phyloP scores from a whole-genome alignment of 805 yeast genomes.

The Debaryomyces castellii region DNA sequence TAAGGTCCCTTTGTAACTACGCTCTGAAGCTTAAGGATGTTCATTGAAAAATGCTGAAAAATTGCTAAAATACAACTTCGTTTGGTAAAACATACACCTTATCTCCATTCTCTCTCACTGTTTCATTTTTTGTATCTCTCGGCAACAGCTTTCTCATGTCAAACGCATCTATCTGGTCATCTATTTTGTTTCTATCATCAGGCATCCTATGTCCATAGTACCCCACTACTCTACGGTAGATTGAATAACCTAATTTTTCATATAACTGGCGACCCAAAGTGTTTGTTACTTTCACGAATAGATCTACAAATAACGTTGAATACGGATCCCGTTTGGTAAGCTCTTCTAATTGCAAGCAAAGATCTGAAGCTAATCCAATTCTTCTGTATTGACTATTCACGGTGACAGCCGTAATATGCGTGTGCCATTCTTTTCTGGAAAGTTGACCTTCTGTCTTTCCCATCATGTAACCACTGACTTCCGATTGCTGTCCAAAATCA shows the following conservation, averaged over 20 bases:
- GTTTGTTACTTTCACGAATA: constrained; percentile 89
- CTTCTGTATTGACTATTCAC: constrained; percentile 80
- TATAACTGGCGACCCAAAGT: constrained; percentile 76
- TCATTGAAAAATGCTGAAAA: neutral
- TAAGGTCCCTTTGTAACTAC: no score
- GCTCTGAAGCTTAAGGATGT: no score
- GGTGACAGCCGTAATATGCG: constrained; percentile 95
- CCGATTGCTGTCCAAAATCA: constrained; percentile 14
- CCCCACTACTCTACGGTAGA: constrained; percentile 83
- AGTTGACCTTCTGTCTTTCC: constrained; percentile 90
- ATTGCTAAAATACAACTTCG: constrained; percentile 54
- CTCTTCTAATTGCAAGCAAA: constrained; percentile 72
- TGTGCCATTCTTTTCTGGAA: constrained; percentile 79
- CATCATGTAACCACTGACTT: constrained; percentile 77
- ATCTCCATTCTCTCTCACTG: constrained; percentile 62
- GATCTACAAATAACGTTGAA: constrained; percentile 80
- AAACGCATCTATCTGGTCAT: constrained; percentile 82
- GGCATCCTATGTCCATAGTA: constrained; percentile 68
- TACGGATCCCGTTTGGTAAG: constrained; percentile 73
- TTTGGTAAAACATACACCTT: constrained; percentile 61
- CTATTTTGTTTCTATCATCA: constrained; percentile 43
- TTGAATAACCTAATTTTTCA: constrained; percentile 81
- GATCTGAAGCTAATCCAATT: constrained; percentile 77
- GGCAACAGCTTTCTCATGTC: constrained; percentile 74
- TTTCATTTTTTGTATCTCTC: constrained; percentile 53